These are phyloP conservation scores for Sarcodon aspratus DNA, from an alignment of 768 basidiomycete species.

Conservation along the genomic window DNA sequence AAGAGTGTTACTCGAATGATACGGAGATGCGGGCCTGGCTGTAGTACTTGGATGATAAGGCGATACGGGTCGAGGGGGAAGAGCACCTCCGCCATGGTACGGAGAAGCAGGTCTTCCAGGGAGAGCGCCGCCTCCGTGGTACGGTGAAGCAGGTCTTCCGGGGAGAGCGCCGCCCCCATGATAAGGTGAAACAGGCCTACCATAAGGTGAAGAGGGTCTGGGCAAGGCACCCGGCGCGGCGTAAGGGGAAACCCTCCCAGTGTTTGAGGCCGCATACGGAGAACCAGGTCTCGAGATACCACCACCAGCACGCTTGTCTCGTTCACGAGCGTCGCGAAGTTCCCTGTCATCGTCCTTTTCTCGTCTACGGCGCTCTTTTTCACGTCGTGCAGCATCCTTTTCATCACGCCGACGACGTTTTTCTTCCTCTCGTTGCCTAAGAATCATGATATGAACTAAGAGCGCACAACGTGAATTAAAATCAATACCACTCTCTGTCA, in stretches of 20 bases:
- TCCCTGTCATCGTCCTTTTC: slow-evolving; percentile 13
- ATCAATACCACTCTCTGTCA: not conserved
- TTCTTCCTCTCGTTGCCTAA: slow-evolving; percentile 31
- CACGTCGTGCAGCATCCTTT: slow-evolving; percentile 16
- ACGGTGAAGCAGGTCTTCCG: slow-evolving; percentile 9
- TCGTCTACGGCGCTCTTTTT: slow-evolving; percentile 24
- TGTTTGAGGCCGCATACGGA: slow-evolving; percentile 1
- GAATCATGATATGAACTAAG: not conserved
- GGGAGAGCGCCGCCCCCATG: slow-evolving; percentile 6
- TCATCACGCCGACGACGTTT: slow-evolving; percentile 34
- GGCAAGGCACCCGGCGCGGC: slow-evolving; percentile 6
- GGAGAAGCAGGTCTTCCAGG: slow-evolving; percentile 23
- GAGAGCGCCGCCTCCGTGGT: slow-evolving; percentile 11
- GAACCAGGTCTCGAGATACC: slow-evolving; percentile 2
- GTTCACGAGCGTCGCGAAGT: slow-evolving; percentile 9
- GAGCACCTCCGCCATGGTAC: slow-evolving; percentile 14
- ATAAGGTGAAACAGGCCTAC: slow-evolving; percentile 11
- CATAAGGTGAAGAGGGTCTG: slow-evolving; percentile 7
- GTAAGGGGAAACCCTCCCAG: slow-evolving; percentile 10
- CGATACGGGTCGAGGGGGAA: slow-evolving; percentile 13
- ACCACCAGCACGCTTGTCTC: slow-evolving; percentile 1
- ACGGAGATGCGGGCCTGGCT: slow-evolving; percentile 2
- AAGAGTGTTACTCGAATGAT: not conserved
- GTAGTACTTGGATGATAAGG: slow-evolving; percentile 14
- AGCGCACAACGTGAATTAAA: not conserved